These are phyloP conservation scores for Mastigamoeba balamuthi DNA, from an alignment of 78 protist genomes.

Conservation along the genomic window DNA sequence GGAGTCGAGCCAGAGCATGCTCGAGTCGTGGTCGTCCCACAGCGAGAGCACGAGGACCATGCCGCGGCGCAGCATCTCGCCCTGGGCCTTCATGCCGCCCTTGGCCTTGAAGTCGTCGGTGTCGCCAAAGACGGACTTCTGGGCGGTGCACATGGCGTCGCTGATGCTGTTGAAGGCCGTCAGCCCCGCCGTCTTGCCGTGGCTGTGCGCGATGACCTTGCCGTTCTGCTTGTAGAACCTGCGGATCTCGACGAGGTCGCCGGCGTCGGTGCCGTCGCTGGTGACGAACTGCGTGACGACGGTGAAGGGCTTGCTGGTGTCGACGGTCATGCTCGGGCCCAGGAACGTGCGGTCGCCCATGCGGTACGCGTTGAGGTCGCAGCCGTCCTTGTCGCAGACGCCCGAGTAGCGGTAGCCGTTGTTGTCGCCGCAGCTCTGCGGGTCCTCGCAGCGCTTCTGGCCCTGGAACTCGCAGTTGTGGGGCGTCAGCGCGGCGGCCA, in stretches of 20 bases:
- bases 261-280: conserved; percentile 41
- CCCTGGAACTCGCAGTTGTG: conserved; percentile 26
- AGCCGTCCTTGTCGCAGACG: conserved; percentile 56
- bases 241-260: conserved; percentile 30
- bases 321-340: conserved; percentile 30
- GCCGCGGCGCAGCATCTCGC: conserved; percentile 28
- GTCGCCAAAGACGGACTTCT: conserved; percentile 13
- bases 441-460: conserved; percentile 17
- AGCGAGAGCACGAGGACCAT: conserved; percentile 55
- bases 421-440: conserved; percentile 14
- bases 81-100: conserved; percentile 49
- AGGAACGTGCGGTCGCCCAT: conserved; percentile 33
- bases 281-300: conserved; percentile 65
- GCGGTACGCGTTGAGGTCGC: conserved; percentile 57
- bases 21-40: conserved; percentile 52
- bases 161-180: conserved; percentile 9
- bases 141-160: conserved; percentile 25
- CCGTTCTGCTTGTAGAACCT: conserved; percentile 55
- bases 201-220: conserved; percentile 4
- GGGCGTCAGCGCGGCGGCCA: conserved; percentile 53
- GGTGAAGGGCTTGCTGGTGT: conserved; percentile 35
- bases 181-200: background rate
- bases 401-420: conserved; percentile 29
- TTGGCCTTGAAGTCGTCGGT: conserved; percentile 25
- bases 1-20: conserved; percentile 60